phyloP scores from a whole-genome alignment of 2,329 filamentous ascomycete genomes.

The Ascochyta clinopodiicola region DNA sequence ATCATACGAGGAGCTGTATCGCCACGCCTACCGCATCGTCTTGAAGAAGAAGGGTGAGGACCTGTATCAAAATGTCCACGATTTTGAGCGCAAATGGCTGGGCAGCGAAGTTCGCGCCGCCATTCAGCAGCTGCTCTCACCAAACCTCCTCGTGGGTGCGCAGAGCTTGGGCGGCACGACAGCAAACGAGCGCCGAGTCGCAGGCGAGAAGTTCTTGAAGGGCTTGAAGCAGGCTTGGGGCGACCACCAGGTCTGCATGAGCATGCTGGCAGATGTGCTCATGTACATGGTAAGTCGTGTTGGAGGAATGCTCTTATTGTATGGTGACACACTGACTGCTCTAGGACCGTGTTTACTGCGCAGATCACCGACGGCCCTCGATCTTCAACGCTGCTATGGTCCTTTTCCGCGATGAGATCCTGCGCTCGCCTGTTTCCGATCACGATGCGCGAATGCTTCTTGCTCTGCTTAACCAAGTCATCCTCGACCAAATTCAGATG shows the following conservation, averaged over 20 bases:
- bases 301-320: background rate
- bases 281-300: conserved; percentile 79
- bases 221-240: conserved; percentile 81
- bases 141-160: conserved; percentile 67
- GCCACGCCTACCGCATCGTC: conserved; percentile 92
- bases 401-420: conserved; percentile 84
- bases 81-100: conserved; percentile 85
- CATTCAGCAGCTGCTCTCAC: conserved; percentile 74
- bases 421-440: conserved; percentile 63
- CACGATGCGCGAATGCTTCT: conserved; percentile 64
- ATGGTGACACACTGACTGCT: background rate
- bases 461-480: conserved; percentile 77
- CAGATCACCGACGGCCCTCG: conserved; percentile 74
- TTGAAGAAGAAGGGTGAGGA: conserved; percentile 83
- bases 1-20: conserved; percentile 95
- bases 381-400: conserved; percentile 87
- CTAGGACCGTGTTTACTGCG: conserved; percentile 79
- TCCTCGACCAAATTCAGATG: conserved; percentile 91
- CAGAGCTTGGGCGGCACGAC: conserved; percentile 61
- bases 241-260: conserved; percentile 90
- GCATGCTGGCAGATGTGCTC: conserved; percentile 93
- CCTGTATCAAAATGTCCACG: conserved; percentile 80
- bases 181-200: conserved; percentile 77
- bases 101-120: conserved; percentile 72
- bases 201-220: conserved; percentile 82